Conservation (phyloP, 225 moss, liverwort and hornwort species). For the Sphagnum contortum region DNA sequence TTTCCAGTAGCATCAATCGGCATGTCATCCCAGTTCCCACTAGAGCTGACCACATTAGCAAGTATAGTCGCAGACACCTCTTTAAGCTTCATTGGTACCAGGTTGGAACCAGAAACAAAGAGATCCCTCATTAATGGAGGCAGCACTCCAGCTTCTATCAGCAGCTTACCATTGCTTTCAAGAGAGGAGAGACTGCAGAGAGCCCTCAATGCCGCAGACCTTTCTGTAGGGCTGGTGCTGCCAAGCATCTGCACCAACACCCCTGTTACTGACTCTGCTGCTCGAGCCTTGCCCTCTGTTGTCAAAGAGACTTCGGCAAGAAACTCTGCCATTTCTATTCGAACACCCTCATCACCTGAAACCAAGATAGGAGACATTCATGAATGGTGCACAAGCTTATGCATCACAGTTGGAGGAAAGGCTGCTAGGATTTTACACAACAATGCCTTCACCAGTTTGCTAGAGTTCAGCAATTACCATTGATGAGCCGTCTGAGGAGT, state of each 20-base stretch:
- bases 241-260: constrained; percentile 54
- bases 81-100: constrained; percentile 54
- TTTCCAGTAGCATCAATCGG: constrained; percentile 55
- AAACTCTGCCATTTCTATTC: constrained; percentile 53
- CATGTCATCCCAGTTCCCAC: constrained; percentile 42
- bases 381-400: too few relatives aligned
- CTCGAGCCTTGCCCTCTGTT: constrained; percentile 36
- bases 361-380: background rate
- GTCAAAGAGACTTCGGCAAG: constrained; percentile 47
- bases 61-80: constrained; percentile 57
- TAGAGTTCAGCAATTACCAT: constrained; percentile 12
- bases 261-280: constrained; percentile 27
- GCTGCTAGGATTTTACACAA: too few relatives aligned
- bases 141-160: constrained; percentile 39
- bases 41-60: constrained; percentile 46
- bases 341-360: constrained; percentile 49
- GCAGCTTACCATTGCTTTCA: constrained; percentile 36
- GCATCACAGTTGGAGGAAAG: too few relatives aligned
- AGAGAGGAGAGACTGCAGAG: constrained; percentile 44
- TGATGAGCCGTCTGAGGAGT: constrained; percentile 47
- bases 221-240: constrained; percentile 32
- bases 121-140: constrained; percentile 56
- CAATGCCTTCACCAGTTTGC: too few relatives aligned
- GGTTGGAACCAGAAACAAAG: constrained; percentile 44
- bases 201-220: constrained; percentile 43